Evolutionary conservation across 495 filamentous ascomycete species (phyloP).

Genomic region (Penicillium egyptiacum): DNA sequence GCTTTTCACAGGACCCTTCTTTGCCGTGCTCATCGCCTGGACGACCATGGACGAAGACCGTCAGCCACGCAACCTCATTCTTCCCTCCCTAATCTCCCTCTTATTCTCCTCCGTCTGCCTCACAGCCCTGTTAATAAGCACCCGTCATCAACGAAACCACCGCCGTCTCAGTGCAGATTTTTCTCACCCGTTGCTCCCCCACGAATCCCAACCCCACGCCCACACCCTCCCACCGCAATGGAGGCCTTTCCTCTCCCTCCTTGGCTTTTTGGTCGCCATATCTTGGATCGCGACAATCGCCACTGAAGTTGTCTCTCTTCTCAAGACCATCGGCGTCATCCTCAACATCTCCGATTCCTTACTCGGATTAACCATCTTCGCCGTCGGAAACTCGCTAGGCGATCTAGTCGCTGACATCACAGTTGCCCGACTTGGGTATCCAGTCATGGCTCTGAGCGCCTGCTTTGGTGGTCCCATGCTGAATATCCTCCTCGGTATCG

Average conservation of each 20-base stretch:
- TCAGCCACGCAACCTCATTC: conserved; percentile 52
- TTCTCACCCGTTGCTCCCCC: background rate
- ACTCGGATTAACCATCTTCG: conserved; percentile 92
- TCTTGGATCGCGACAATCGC: conserved; percentile 97
- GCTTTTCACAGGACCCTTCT: conserved; percentile 83
- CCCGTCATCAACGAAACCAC: conserved; percentile 38
- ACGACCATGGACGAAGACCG: conserved; percentile 60
- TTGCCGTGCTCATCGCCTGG: conserved; percentile 76
- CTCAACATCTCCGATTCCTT: conserved; percentile 94
- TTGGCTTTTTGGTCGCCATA: conserved; percentile 89
- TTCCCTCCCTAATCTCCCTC: conserved; percentile 66
- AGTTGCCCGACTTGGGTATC: conserved; percentile 87
- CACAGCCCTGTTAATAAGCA: conserved; percentile 60
- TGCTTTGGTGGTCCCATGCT: conserved; percentile 98
- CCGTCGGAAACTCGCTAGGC: conserved; percentile 91
- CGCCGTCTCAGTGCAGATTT: background rate
- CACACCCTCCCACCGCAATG: conserved; percentile 57
- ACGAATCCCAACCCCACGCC: conserved; percentile 18
- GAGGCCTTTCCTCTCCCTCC: conserved; percentile 75
- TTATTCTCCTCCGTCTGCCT: conserved; percentile 67
- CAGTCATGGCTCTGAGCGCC: conserved; percentile 91
- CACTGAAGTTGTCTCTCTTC: conserved; percentile 90
- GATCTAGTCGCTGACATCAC: conserved; percentile 96
- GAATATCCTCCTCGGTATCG: conserved; percentile 94
- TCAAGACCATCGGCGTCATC: conserved; percentile 93